Evolutionary conservation across 1,284 basidiomycete species (phyloP), one percentile per base, ranked within the genome.

Genomic region (Papiliotrema nemorosa): DNA sequence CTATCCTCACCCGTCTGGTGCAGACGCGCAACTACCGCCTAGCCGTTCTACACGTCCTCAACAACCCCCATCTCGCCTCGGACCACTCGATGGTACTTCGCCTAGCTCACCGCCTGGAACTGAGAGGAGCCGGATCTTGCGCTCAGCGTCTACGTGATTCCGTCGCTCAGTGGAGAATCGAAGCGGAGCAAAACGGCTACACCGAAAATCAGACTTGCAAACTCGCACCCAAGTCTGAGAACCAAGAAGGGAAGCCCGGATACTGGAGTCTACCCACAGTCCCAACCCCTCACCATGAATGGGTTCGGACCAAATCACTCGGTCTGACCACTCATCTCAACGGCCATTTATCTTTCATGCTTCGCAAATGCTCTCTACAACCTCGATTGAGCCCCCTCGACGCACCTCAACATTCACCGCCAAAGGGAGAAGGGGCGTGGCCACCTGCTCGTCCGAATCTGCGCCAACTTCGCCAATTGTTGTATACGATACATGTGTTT

Each of bases 21-120:
- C 24, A 22, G 22, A 25, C 39, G 6, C 47, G 48, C 10, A 36
- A 70, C 13, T 69, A 59, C 47, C 62, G 68, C 16, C 49, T 69
- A 25, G 52, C 64, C 6, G 64, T 64, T 9, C 68, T 66, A 41
- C 64, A 64, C 38, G 39, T 67, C 14, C 49, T 72, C 48, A 50
- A 52, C 22, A 59, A 56, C 14, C 63, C 67, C 3, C 57, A 61
- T 44, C 60, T 59, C 48, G 51, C 62, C 25, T 37, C 54, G n/a
- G 51, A 69, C 39, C 40, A 33, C 1, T 18, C 34, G 1, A 44
- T 70, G 22, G 25, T 70, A 1, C 24, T 49, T 3, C 38, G 47
- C 14, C 50, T 67, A 3, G 60, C 58, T 10, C 33, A 46, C 9
- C 35, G 50, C 18, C 45, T 73, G 10, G 58, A 62, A 27, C 16